Evolutionary conservation across 208 protist genomes (phyloP), one percentile per base, ranked within the genome.

Genomic region (Trypanosoma brucei): DNA sequence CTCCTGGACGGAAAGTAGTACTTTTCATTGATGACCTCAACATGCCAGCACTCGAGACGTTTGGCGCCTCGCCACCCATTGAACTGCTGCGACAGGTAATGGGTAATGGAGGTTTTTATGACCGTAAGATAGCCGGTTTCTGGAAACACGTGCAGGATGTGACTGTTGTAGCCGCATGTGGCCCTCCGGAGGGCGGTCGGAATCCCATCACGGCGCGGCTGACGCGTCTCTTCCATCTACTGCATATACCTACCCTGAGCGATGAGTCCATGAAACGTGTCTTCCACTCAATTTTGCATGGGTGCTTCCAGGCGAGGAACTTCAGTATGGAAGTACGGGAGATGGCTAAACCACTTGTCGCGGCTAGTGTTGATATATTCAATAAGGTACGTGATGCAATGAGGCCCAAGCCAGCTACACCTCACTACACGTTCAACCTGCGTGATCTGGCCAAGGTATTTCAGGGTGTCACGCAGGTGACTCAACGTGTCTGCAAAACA

Each of bases 371-470:
- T 14, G 92, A 97, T 36, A 75, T 99, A 6, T 98, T 98, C 78
- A 83, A 83, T 61, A 84, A 80, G 42, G 76, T 98, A n/a, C 77
- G 84, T 34, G 78, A 93, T 3, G 81, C 75, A 7, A 79, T 99
- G 55, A 86, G 97, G 1, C 98, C 97, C 44, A 97, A 93, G 34
- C 98, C 98, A 14, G 75, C 86, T 37, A 98, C 98, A 61, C 83
- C 95, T 46, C 98, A 99, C 79, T 99, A 99, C 83, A 98, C 97
- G 2, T 99, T 99, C 84, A 99, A 99, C 65, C 79, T 99, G 11
- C 91, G 98, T 59, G 98, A 99, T 68, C 72, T 99, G 11, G 92
- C 92, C 22, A 98, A 98, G 81, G 91, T 99, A 14, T 97, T 98
- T 55, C 91, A 97, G 70, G 95, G 95, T 55, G 80, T 97, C 37